Percentiles rank a stretch among this genome's conserved stretches.
Conservation (phyloP, 2,329 filamentous ascomycete species). For the Exophiala oligosperma region DNA sequence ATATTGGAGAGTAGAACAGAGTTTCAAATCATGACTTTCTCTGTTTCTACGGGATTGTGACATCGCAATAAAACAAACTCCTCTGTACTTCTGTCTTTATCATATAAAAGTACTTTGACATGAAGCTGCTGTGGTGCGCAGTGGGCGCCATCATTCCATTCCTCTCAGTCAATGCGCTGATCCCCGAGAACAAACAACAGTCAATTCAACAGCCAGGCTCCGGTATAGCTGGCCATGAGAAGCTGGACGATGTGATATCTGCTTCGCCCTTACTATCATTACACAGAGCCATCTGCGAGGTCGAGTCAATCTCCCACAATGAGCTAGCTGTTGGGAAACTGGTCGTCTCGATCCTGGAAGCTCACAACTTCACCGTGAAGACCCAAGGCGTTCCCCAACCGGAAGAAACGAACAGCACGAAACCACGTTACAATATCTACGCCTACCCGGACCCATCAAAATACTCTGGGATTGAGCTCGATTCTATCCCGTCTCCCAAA, state of each 20-base stretch:
- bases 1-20: too few species aligned
- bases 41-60: too few species aligned
- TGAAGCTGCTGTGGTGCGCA: constrained; percentile 11
- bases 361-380: constrained; percentile 62
- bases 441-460: constrained; percentile 55
- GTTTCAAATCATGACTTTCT: too few species aligned
- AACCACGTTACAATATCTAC: constrained; percentile 71
- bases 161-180: not conserved
- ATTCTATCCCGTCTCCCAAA: constrained; percentile 27
- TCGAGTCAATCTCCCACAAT: constrained; percentile 68
- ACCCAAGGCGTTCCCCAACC: constrained; percentile 49
- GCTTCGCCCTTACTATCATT: constrained; percentile 62
- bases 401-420: constrained; percentile 26
- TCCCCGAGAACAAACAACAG: not conserved
- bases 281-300: constrained; percentile 73
- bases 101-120: not conserved
- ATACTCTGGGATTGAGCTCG: constrained; percentile 16
- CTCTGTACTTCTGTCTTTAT: too few species aligned
- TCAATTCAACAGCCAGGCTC: not conserved
- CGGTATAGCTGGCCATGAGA: constrained; percentile 7
- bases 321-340: constrained; percentile 70
- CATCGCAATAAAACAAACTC: too few species aligned
- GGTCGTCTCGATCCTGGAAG: constrained; percentile 65
- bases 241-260: constrained; percentile 40
- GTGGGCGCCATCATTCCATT: constrained; percentile 2